Evolutionary conservation across 164 flowering plant species (phyloP), one percentile per base, ranked within the genome.

Genomic region (Echeveria elegans): DNA sequence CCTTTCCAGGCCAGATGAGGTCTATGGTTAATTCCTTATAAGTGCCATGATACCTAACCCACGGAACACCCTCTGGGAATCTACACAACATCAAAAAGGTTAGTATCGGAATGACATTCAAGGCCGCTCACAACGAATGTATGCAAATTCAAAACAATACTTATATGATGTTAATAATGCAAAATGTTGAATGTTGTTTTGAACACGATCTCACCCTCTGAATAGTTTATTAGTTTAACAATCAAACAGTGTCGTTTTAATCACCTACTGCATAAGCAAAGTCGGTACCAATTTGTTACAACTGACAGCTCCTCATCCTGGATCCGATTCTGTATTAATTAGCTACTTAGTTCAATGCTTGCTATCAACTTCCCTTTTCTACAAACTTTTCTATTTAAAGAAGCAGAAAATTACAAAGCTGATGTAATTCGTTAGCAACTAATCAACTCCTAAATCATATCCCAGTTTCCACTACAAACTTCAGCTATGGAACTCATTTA

Each of bases 61-160:
- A 95, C 41, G 99, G 96, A 6, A 95, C 90, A 14, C 88, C 99
- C 74, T 83, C 74, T 15, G 99, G 99, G 68, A 89, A 92, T 79
- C 97, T 94, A 86, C 76, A 61, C 6, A 18, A 29, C 65, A 18
- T 21, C 28, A n/a, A 1, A 21, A 24, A 23, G 53, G 2, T n/a
- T n/a, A n/a, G n/a, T n/a, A n/a, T n/a, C n/a, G n/a, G n/a, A n/a
- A n/a, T n/a, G n/a, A n/a, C n/a, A n/a, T n/a, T n/a, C n/a, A n/a
- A n/a, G n/a, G n/a, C n/a, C n/a, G n/a, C n/a, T n/a, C n/a, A n/a
- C n/a, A n/a, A n/a, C n/a, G n/a, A n/a, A n/a, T n/a, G n/a, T n/a
- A n/a, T n/a, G n/a, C n/a, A n/a, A n/a, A n/a, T n/a, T n/a, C n/a
- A n/a, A n/a, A n/a, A n/a, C n/a, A n/a, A n/a, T n/a, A n/a, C n/a